Evolutionary conservation across 1,284 basidiomycete species (phyloP), one percentile per base, ranked within the genome.

Genomic region (Tranzscheliella williamsii): DNA sequence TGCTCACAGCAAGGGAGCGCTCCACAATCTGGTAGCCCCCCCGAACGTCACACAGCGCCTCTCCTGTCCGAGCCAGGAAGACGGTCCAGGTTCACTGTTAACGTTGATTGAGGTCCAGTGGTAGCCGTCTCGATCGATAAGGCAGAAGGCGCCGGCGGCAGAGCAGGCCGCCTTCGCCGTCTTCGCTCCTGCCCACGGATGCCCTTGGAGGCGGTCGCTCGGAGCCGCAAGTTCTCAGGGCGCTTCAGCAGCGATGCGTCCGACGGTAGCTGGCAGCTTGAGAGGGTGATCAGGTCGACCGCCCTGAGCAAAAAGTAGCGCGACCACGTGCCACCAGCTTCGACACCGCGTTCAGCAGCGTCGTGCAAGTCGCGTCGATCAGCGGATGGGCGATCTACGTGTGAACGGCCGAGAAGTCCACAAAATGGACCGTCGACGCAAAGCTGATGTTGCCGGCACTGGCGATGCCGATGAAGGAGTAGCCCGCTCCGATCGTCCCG

Each of bases 271-370:
- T 48, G 36, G 24, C 75, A 76, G 37, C 49, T 49, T n/a, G 67
- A 70, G 18, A 67, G 49, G 20, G 72, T 75, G 26, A 75, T 69
- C 3, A 56, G 50, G 31, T 76, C 75, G 38, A 76, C 75, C 2
- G 71, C 64, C 82, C 94, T 91, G 27, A 95, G 81, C 16, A 95
- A 86, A 77, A 94, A 93, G 81, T 85, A 93, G 60, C 89, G 87
- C 2, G 95, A 95, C 93, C 93, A 97, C 1, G 95, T 99, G 8
- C 95, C 95, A 42, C 95, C 53, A 98, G 84, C 76, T 99, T 99
- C 18, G 88, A 88, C 63, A 97, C 91, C 5, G 95, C 98, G 78
- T 97, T 96, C 46, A 98, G 81, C 24, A 98, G 82, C 88, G 75
- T 76, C 73, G 75, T 75, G 57, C 75, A 76, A 1, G 75, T 76